Evolutionary conservation across 768 basidiomycete species (phyloP).

Genomic region (Amanita inopinata): DNA sequence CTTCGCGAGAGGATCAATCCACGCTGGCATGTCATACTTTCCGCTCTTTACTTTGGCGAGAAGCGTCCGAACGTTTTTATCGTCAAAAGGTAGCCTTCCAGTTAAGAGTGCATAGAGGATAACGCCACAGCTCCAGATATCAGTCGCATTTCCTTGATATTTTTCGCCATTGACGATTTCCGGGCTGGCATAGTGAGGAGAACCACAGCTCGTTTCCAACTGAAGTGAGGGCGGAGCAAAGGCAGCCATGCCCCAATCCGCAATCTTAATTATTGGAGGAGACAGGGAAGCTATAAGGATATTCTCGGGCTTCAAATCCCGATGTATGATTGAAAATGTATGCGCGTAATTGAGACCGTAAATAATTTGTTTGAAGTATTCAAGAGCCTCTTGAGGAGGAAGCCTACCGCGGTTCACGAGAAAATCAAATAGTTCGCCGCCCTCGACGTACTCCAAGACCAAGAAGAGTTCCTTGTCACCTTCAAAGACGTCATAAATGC

Average conservation of each 20-base stretch:
- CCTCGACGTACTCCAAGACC: slow-evolving; percentile 90
- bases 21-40: slow-evolving; percentile 73
- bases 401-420: slow-evolving; percentile 84
- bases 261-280: slow-evolving; percentile 86
- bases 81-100: slow-evolving; percentile 89
- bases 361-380: slow-evolving; percentile 93
- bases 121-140: slow-evolving; percentile 96
- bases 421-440: slow-evolving; percentile 95
- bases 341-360: slow-evolving; percentile 95
- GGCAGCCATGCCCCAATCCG: slow-evolving; percentile 98
- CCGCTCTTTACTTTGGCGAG: slow-evolving; percentile 83
- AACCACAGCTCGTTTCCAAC: slow-evolving; percentile 92
- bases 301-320: slow-evolving; percentile 97
- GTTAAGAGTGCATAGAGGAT: slow-evolving; percentile 87
- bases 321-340: slow-evolving; percentile 94
- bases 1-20: slow-evolving; percentile 74
- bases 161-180: slow-evolving; percentile 90
- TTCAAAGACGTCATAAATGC: slow-evolving; percentile 93
- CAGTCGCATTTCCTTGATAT: slow-evolving; percentile 84
- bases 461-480: slow-evolving; percentile 86
- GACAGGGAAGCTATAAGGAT: slow-evolving; percentile 79
- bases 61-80: slow-evolving; percentile 71
- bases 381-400: slow-evolving; percentile 70
- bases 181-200: slow-evolving; percentile 94
- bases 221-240: slow-evolving; percentile 79